Percentiles rank a stretch among this genome's conserved stretches.
phyloP scores from a whole-genome alignment of 2,329 filamentous ascomycete species.

The Talaromyces piceae region DNA sequence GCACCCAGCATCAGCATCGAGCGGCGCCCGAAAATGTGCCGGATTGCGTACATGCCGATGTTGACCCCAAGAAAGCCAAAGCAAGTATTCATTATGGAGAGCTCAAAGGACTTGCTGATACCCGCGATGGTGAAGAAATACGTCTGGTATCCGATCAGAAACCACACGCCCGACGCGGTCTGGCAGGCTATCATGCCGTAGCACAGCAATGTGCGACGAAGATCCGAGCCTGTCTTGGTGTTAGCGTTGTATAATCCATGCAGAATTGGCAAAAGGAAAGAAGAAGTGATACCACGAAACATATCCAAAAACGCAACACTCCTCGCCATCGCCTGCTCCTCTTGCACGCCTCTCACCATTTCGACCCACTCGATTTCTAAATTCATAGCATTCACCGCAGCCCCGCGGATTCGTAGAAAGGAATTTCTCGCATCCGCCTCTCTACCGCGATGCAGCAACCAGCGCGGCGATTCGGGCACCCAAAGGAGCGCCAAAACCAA shows the following conservation, averaged over 20 bases:
- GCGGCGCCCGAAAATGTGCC: constrained; percentile 40
- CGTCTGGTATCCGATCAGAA: constrained; percentile 44
- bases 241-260: not conserved
- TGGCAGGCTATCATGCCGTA: constrained; percentile 43
- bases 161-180: constrained; percentile 42
- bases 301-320: constrained; percentile 13
- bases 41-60: constrained; percentile 43
- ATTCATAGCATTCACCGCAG: not conserved
- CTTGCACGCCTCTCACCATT: constrained; percentile 13
- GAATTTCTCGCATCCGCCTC: constrained; percentile 25
- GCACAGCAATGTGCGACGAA: constrained; percentile 45
- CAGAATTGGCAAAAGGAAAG: not conserved
- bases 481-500: constrained; percentile 17
- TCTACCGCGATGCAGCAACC: constrained; percentile 17
- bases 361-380: constrained; percentile 14
- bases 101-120: constrained; percentile 41
- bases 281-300: not conserved
- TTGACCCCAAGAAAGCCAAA: constrained; percentile 45
- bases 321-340: constrained; percentile 13
- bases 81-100: constrained; percentile 44
- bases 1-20: constrained; percentile 43
- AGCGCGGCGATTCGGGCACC: constrained; percentile 20
- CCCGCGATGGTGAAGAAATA: constrained; percentile 43
- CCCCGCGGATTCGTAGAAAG: constrained; percentile 27
- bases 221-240: constrained; percentile 32